Conservation (phyloP, 345 rosid species). For the Citrus inodora region DNA sequence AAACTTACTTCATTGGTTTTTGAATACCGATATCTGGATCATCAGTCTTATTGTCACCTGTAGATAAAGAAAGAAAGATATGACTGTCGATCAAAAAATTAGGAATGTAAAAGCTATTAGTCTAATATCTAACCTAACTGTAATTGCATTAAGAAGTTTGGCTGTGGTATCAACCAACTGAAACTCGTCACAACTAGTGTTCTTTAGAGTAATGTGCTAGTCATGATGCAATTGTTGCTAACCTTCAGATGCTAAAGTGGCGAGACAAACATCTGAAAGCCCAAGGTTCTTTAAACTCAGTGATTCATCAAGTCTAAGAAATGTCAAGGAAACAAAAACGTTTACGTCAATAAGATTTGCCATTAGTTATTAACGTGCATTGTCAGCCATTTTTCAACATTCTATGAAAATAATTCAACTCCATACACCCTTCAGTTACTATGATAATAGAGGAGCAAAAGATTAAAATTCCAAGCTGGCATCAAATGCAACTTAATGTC, state of each 20-base stretch:
- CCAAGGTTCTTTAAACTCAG: slow-evolving; percentile 70
- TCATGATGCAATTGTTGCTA: background rate
- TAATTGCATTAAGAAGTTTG: background rate
- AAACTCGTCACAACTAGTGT: background rate
- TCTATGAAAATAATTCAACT: background rate
- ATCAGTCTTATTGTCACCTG: slow-evolving; percentile 36
- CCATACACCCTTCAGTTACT: background rate
- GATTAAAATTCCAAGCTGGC: background rate
- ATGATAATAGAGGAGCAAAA: background rate
- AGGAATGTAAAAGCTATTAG: background rate
- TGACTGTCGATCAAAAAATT: slow-evolving; percentile 1
- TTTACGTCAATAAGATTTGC: background rate
- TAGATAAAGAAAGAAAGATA: slow-evolving; percentile 1
- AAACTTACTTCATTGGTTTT: slow-evolving; percentile 45
- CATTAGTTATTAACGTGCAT: background rate
- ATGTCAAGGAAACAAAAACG: slow-evolving; percentile 25
- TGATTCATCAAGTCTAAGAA: slow-evolving; percentile 58
- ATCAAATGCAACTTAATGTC: too few relatives aligned
- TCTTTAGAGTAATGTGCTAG: background rate
- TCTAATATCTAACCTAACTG: background rate
- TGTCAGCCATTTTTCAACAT: background rate
- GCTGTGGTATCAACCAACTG: background rate
- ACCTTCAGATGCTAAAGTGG: slow-evolving; percentile 66
- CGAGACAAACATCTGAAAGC: slow-evolving; percentile 79
- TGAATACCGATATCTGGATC: slow-evolving; percentile 21